Base-by-base conservation (phyloP, 2,329 filamentous ascomycete species). In the Ascochyta koolunga region DNA sequence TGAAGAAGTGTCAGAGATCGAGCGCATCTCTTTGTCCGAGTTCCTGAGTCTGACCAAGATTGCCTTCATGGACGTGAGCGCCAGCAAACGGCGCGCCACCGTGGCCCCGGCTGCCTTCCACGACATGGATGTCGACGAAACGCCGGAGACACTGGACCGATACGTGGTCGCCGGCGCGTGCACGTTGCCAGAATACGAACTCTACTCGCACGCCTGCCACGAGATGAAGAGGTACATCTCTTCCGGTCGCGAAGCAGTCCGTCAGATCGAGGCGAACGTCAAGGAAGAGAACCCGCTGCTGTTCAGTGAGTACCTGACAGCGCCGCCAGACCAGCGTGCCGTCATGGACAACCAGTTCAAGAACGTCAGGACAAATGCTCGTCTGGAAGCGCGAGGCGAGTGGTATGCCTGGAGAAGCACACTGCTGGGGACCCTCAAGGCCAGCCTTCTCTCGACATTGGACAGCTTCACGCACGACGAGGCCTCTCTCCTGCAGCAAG, bases 381-480 rank as follows among this genome's bases (percentile, higher is more conserved):
- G 95, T 22, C 82, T 97, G 13, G 80, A 93, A 45, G 97, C 93
- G 78, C 97, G 97, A 72, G 91, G 91, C 52, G 93, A 95, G 80
- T 99, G 95, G 95, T 99, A 99, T 72, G 89, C 93, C 68, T 99
- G 95, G 95, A 88, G 95, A 35, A 93, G 90, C 82, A 93, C 95
- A 67, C 83, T 98, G 21, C 87, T 90, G 25, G 83, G 92, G 50
- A 89, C 91, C 16, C 82, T 99, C 32, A 92, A 89, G 69, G 87
- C 91, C 64, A 93, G 90, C 3, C 83, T 98, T 3, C 75, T 89
- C 49, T 86, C 84, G 56, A 95, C 93, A 52, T 81, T 85, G 1
- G 84, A 89, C 51, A 91, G 88, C 18, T 91, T 99, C 85, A 83
- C 86, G 40, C 78, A 79, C 1, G 95, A 99, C 63, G 86, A 90